phyloP scores from a whole-genome alignment of 768 basidiomycete species.

The Phylloporus sp. region DNA sequence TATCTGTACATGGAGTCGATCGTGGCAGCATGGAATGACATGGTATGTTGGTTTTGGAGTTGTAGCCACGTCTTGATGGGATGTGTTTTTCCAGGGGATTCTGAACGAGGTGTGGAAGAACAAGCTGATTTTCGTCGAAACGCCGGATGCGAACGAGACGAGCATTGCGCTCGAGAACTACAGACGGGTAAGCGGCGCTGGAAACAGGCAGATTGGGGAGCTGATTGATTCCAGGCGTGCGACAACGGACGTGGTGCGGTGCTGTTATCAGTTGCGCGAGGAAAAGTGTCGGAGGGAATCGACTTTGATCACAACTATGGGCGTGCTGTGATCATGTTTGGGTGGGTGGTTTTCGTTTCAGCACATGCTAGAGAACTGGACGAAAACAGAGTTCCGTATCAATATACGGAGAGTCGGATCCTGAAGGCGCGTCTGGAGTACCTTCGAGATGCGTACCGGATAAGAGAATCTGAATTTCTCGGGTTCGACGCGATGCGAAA shows the following conservation, averaged over 20 bases:
- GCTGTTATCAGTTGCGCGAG: conserved; percentile 92
- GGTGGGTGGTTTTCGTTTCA: conserved; percentile 43
- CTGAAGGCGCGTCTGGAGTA: conserved; percentile 96
- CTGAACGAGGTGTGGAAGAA: conserved; percentile 99
- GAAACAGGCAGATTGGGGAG: not conserved
- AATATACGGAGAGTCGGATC: conserved; percentile 97
- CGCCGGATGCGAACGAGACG: conserved; percentile 97
- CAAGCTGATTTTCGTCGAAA: conserved; percentile 98
- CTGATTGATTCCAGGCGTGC: conserved; percentile 62
- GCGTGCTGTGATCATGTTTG: conserved; percentile 99
- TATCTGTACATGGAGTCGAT: conserved; percentile 99
- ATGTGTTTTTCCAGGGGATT: conserved; percentile 71
- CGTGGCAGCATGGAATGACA: conserved; percentile 99
- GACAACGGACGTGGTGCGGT: conserved; percentile 98
- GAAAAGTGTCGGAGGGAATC: conserved; percentile 99
- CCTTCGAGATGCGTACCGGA: conserved; percentile 95
- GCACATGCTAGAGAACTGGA: conserved; percentile 2
- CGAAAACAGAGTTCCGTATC: conserved; percentile 74
- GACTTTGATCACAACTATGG: conserved; percentile 99
- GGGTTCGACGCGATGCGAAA: conserved; percentile 99
- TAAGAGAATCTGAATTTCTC: conserved; percentile 96
- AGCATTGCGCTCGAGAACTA: conserved; percentile 98
- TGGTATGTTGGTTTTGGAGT: conserved; percentile 54
- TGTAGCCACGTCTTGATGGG: not conserved
- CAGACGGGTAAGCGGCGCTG: conserved; percentile 60